Percentiles rank a stretch among this genome's conserved stretches.
Evolutionary conservation across 108 stramenopile genomes (phyloP).

Genomic region (Pseudonitzschia multiseries): DNA sequence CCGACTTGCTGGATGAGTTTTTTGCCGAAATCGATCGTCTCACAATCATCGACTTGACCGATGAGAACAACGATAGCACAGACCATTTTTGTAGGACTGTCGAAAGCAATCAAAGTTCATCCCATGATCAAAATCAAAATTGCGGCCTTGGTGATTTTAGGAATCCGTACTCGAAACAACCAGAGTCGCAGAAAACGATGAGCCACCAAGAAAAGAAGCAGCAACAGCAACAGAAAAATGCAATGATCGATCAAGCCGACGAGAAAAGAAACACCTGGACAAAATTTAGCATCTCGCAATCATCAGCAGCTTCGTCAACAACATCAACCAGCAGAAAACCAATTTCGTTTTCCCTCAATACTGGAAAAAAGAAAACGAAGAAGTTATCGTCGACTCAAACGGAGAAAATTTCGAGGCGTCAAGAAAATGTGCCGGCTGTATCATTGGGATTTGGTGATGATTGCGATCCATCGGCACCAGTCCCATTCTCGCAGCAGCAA

Average conservation of each 20-base stretch:
- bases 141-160: neutral
- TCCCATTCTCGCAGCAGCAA: too few species aligned
- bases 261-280: neutral
- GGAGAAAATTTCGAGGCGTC: neutral
- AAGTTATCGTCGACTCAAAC: neutral
- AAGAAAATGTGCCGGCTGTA: neutral
- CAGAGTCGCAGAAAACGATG: neutral
- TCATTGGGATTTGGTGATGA: neutral
- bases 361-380: conserved; percentile 3
- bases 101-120: neutral
- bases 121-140: neutral
- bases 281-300: neutral
- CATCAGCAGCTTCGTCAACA: neutral
- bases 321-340: neutral
- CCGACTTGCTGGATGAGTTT: neutral
- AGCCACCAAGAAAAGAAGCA: neutral
- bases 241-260: conserved; percentile 3
- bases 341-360: neutral
- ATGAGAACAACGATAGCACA: neutral
- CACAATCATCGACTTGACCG: neutral
- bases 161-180: neutral
- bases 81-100: neutral
- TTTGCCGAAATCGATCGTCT: conserved; percentile 6
- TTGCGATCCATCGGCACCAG: neutral
- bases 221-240: neutral